Conservation (phyloP, 2,329 filamentous ascomycete species). For the Sphaceloma murrayae region DNA sequence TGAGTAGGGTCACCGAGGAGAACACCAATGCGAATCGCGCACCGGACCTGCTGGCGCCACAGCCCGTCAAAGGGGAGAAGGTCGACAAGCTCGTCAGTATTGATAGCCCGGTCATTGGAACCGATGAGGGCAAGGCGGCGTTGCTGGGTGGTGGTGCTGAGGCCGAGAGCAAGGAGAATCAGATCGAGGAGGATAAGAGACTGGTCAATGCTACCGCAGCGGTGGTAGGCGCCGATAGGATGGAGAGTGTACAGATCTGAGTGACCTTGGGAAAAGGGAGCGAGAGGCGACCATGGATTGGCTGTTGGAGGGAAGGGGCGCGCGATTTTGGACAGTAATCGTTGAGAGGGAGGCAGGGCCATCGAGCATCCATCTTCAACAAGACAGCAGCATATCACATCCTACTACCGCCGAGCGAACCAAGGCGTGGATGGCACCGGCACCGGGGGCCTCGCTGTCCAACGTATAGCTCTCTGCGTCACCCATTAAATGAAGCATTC, state of each 20-base stretch:
- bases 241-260: conserved; percentile 6
- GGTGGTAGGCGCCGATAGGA: conserved; percentile 3
- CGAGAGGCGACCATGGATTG: too few species aligned
- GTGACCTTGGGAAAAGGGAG: too few species aligned
- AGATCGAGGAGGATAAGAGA: not conserved
- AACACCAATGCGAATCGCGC: conserved; percentile 1
- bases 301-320: too few species aligned
- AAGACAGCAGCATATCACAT: too few species aligned
- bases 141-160: not conserved
- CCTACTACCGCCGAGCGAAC: too few species aligned
- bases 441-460: too few species aligned
- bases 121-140: conserved; percentile 10
- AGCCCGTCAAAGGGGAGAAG: conserved; percentile 2
- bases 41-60: not conserved
- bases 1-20: conserved; percentile 68
- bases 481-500: not conserved
- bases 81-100: conserved; percentile 13
- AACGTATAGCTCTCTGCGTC: too few species aligned
- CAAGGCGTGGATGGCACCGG: too few species aligned
- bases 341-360: too few species aligned
- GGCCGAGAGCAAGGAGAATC: not conserved
- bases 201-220: too few species aligned
- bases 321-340: too few species aligned
- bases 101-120: conserved; percentile 17
- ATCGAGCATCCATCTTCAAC: too few species aligned